Evolutionary conservation across 2,329 filamentous ascomycete species (phyloP).

Genomic region (Ambrosiella cleistominuta): DNA sequence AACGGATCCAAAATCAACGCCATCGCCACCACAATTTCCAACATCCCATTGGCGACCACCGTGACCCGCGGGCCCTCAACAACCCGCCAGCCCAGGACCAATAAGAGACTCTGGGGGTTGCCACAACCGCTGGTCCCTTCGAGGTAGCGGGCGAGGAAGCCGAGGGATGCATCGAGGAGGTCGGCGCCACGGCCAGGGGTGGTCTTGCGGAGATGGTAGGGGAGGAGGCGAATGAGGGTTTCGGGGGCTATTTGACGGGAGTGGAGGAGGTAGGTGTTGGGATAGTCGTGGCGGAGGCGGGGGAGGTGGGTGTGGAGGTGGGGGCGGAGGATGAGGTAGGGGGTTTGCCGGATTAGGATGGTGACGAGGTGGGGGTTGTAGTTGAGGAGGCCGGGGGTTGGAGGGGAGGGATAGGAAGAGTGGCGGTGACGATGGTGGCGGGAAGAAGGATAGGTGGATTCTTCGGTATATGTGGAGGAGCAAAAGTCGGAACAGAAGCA

Average conservation of each 20-base stretch:
- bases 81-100: neutral
- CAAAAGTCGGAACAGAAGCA: too few relatives aligned
- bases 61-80: neutral
- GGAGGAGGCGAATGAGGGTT: neutral
- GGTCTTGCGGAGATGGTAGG: neutral
- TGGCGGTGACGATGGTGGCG: neutral
- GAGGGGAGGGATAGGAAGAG: neutral
- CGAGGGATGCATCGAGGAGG: neutral
- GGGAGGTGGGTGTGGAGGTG: slow-evolving; percentile 1
- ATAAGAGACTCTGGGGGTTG: neutral
- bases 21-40: slow-evolving; percentile 14
- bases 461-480: too few relatives aligned
- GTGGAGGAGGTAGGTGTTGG: neutral
- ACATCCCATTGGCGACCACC: slow-evolving; percentile 6
- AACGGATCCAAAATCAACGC: slow-evolving; percentile 18
- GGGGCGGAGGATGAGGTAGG: slow-evolving; percentile 3
- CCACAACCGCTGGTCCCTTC: neutral
- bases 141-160: slow-evolving; percentile 2
- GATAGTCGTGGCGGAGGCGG: neutral
- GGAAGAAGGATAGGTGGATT: too few relatives aligned
- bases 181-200: neutral
- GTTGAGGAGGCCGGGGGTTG: neutral
- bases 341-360: neutral
- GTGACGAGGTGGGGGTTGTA: slow-evolving; percentile 6
- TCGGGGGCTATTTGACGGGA: neutral